Base-by-base conservation (phyloP, 495 filamentous ascomycete species). In the Penicillium robsamsonii region DNA sequence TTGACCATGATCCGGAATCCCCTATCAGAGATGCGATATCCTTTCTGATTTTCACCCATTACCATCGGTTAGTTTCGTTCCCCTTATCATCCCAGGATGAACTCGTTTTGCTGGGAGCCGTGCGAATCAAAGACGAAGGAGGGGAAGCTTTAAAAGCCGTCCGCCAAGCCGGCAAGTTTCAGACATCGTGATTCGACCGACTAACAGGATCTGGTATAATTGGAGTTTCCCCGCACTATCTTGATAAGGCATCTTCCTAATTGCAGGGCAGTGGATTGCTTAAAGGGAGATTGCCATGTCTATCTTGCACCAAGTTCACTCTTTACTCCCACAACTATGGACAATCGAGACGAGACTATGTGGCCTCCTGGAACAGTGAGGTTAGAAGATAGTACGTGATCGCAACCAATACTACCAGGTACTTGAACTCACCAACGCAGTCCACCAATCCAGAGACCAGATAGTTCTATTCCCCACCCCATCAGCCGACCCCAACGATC, bases 401-500 rank as follows among this genome's bases (percentile, higher is more conserved):
- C 41, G 31, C 9, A 22, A 22, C 22, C 6, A 22, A 15, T n/a
- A n/a, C 4, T 25, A 20, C 2, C 29, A 33, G 5, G 13, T 2
- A 15, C 10, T 35, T 20, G 4, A 18, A 18, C 57, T 56, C 27
- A 58, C 46, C 15, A 1, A 6, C 3, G 20, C 29, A 67, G 64
- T 67, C 24, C 59, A 65, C 38, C 53, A 55, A n/a, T 40, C 64
- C 11, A 46, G 53, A 51, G 56, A 66, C 30, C 60, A 59, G 29
- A 25, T 69, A 5, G 51, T 67, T 27, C 46, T 69, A 3, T 56
- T 65, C n/a, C 69, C 69, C 3, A 59, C 62, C 1, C 69, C 69
- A 20, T 57, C 54, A 1, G 27, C 52, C 12, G 69, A 70, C 43
- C 69, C 68, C 9, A 70, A 70, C 46, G 69, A 72, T 41, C 69